Percentiles rank a stretch among this genome's conserved stretches.
These are phyloP conservation scores for Shiraia sp. DNA, from an alignment of 2,329 filamentous ascomycete genomes.

Conservation along the genomic window DNA sequence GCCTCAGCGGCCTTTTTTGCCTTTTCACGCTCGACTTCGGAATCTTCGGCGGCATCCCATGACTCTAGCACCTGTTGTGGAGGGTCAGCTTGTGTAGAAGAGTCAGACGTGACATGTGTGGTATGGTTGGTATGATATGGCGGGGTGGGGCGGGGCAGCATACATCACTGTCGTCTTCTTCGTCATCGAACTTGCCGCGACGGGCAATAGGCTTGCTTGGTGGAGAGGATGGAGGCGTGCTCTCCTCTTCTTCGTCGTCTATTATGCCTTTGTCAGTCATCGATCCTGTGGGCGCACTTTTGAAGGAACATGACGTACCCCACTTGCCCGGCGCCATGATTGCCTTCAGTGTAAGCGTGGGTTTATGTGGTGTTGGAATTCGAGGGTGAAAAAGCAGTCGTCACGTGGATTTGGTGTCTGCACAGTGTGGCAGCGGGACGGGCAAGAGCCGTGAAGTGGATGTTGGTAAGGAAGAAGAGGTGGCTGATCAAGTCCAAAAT, in stretches of 20 bases:
- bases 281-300: conserved; percentile 20
- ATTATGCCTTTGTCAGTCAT: conserved; percentile 20
- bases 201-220: conserved; percentile 52
- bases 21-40: conserved; percentile 95
- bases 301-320: conserved; percentile 46
- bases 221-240: conserved; percentile 54
- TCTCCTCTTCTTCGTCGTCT: conserved; percentile 63
- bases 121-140: conserved; percentile 18
- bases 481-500: conserved; percentile 16
- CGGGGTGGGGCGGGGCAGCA: conserved; percentile 34
- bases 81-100: conserved; percentile 19
- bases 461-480: conserved; percentile 8
- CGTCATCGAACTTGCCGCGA: conserved; percentile 83
- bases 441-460: no score
- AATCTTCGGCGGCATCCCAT: conserved; percentile 97
- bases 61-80: conserved; percentile 78
- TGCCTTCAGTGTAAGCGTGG: conserved; percentile 17
- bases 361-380: not conserved
- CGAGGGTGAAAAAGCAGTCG: not conserved
- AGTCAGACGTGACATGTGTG: conserved; percentile 1
- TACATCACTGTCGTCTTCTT: conserved; percentile 86
- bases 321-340: conserved; percentile 46
- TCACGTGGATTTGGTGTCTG: not conserved
- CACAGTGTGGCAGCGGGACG: not conserved
- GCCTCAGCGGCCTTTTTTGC: conserved; percentile 81